These are phyloP conservation scores for Chytriomyces confervae DNA, from an alignment of 192 early-diverging fungal genomes.

Conservation along the genomic window DNA sequence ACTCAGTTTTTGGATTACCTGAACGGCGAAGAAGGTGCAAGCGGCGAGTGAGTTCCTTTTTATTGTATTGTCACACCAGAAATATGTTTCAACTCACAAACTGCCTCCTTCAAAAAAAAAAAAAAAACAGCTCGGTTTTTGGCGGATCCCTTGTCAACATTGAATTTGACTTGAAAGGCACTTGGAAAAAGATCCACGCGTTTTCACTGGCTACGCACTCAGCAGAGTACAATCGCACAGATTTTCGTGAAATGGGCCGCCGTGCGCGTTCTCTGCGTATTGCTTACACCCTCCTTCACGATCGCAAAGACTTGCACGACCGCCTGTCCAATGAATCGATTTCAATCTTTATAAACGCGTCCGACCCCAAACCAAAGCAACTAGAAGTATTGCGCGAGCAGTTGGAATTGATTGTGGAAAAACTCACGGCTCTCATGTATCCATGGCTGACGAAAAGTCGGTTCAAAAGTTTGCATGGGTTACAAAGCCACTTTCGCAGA, in stretches of 20 bases:
- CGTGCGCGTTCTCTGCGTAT: conserved; percentile 23
- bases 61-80: neutral
- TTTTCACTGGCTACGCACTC: neutral
- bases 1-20: conserved; percentile 26
- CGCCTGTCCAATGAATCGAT: neutral
- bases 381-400: neutral
- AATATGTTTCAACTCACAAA: neutral
- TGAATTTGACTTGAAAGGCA: neutral
- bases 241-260: conserved; percentile 18
- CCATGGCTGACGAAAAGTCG: conserved; percentile 11
- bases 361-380: neutral
- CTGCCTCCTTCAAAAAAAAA: neutral
- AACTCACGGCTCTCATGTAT: conserved; percentile 28
- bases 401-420: conserved; percentile 1
- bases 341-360: neutral
- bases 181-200: neutral
- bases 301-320: conserved; percentile 16
- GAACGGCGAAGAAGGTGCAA: conserved; percentile 12
- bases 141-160: neutral
- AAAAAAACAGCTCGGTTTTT: neutral
- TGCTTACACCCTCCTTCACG: conserved; percentile 28
- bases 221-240: conserved; percentile 17
- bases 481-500: neutral
- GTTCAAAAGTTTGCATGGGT: conserved; percentile 9
- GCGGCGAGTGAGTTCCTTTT: neutral